Evolutionary conservation across 2,329 filamentous ascomycete genomes (phyloP), one percentile per base, ranked within the genome.

Genomic region (Talaromyces albobiverticillius): DNA sequence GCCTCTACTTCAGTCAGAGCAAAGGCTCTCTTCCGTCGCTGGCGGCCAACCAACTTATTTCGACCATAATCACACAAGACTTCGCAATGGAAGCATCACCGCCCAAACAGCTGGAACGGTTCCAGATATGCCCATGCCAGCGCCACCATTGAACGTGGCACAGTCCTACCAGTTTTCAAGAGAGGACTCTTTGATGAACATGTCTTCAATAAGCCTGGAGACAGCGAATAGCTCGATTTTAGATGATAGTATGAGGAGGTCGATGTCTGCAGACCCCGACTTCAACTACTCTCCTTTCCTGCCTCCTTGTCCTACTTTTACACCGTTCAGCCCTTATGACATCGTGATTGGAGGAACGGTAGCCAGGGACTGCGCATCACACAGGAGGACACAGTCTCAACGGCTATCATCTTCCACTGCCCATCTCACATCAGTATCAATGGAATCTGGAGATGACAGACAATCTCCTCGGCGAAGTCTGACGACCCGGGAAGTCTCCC

Each of bases 201-300:
- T 69, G 36, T 72, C 70, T 11, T 69, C 67, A 1, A 57, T 70
- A 56, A 72, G 70, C 48, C 54, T 72, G 1, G 70, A 71, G 48
- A 72, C 68, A 1, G 70, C 67, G 3, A 68, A 71, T 55, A 72
- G 69, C 51, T 72, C 70, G 2, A 71, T 72, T 36, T 52, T 71
- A 23, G 68, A 71, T 9, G 70, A 70, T 26, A 62, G 63, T 38
- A 56, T 59, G 48, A 61, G 62, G 34, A 60, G 60, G 22, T 64
- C 64, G 5, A 56, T 58, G n/a, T 66, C 63, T 2, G 55, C 59
- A 6, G 67, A 70, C 9, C 61, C 61, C 22, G 63, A 66, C 5
- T 55, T 68, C 16, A 62, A 47, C 26, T 45, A 60, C 36, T 69
- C 68, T 1, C 68, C 69, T 11, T 61, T 57, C 10, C 60, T 70